Base-by-base conservation (phyloP, 169 alveolate species). In the Cryptosporidium viatorum region DNA sequence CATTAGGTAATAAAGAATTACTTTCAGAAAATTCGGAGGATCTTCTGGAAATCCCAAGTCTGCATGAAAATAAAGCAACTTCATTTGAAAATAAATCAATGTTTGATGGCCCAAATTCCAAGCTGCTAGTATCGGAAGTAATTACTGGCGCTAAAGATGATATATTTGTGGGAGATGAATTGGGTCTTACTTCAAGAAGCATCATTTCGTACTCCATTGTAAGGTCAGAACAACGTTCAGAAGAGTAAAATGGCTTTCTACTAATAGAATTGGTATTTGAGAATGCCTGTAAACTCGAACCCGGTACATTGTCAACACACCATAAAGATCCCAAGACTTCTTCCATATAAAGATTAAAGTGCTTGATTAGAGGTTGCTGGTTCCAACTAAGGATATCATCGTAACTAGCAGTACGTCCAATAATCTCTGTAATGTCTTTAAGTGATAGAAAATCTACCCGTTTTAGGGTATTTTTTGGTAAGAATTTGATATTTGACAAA, bases 141-240 rank as follows among this genome's bases (percentile, higher is more conserved):
- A 80, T 80, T 5, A 80, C 75, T 23, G 89, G 89, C 1, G 37
- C 89, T 8, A 43, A 23, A 5, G 71, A 29, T 3, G 52, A 45
- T 9, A 65, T 41, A 45, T 62, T 80, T 12, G 74, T 59, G 21
- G 89, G 89, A 18, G 74, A 60, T 12, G 75, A 80, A 35, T 80
- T 80, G 7, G 89, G 89, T 23, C 89, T 80, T 18, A 80, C 89
- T 26, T 80, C 89, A 18, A 80, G 52, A n/a, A 80, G 75, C 89
- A 80, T 80, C 89, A 80, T 80, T 48, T 80, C 89, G n/a, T 80
- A 80, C 16, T 80, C 89, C 65, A 80, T 59, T 10, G 89, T 62
- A 16, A 80, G 70, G 35, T 80, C 89, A 3, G 75, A 80, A 50
- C 89, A 80, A 23, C 75, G 60, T n/a, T 80, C 89, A 35, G 50